Evolutionary conservation across 352 stramenopile species (phyloP).

Genomic region (Phytopythium vexans): DNA sequence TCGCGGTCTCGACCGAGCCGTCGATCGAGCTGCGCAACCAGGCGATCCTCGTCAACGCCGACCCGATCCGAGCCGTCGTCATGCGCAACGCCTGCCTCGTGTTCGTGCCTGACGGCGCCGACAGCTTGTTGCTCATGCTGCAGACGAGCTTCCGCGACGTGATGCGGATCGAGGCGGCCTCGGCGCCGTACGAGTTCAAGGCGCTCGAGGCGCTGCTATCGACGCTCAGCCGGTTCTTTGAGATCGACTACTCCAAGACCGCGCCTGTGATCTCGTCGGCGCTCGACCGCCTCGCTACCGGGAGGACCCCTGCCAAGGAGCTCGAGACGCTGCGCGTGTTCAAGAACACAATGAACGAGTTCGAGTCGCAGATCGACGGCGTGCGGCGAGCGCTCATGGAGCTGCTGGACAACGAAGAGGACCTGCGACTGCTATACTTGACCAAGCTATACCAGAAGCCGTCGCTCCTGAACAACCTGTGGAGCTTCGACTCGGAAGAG

Average conservation of each 20-base stretch:
- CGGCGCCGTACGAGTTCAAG: constrained; percentile 59
- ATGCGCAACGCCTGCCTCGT: constrained; percentile 45
- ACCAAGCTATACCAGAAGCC: constrained; percentile 52
- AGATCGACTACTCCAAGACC: constrained; percentile 32
- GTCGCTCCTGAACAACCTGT: constrained; percentile 36
- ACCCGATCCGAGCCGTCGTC: constrained; percentile 44
- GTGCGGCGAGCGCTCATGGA: constrained; percentile 51
- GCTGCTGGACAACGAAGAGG: constrained; percentile 58
- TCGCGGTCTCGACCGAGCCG: constrained; percentile 30
- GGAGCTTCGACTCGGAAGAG: constrained; percentile 63
- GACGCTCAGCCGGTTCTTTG: constrained; percentile 39
- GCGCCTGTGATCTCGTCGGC: constrained; percentile 28
- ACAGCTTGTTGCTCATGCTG: constrained; percentile 47
- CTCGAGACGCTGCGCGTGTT: constrained; percentile 48
- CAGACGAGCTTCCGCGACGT: constrained; percentile 45
- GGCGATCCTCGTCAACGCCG: constrained; percentile 33
- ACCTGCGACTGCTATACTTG: constrained; percentile 48
- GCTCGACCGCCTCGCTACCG: constrained; percentile 42
- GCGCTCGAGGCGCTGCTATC: constrained; percentile 39
- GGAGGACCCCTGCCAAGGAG: constrained; percentile 29
- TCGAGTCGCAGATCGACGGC: constrained; percentile 50
- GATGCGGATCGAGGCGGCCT: constrained; percentile 24
- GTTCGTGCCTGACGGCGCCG: constrained; percentile 39
- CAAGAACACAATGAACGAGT: constrained; percentile 63
- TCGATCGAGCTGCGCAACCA: constrained; percentile 32